Percentiles rank a stretch among this genome's conserved stretches.
Evolutionary conservation across 2,329 filamentous ascomycete genomes (phyloP).

Genomic region (Zymoseptoria tritici): DNA sequence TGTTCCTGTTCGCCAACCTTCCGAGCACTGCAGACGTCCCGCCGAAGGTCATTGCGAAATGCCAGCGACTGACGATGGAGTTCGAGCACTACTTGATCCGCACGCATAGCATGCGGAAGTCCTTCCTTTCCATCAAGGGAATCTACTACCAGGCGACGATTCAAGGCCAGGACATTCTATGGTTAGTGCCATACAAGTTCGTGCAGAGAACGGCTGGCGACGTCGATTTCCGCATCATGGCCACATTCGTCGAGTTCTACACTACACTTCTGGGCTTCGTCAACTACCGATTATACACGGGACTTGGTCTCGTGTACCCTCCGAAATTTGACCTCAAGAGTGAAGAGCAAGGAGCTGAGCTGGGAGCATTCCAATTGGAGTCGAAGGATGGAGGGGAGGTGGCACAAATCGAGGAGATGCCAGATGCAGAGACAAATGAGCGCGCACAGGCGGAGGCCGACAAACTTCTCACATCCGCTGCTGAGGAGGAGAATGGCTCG

Average conservation of each 20-base stretch:
- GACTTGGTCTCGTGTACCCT: slow-evolving; percentile 85
- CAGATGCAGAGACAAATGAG: slow-evolving; percentile 26
- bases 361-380: slow-evolving; percentile 86
- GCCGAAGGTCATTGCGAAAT: slow-evolving; percentile 89
- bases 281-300: slow-evolving; percentile 91
- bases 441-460: slow-evolving; percentile 45
- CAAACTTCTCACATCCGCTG: slow-evolving; percentile 32
- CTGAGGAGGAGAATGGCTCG: slow-evolving; percentile 32
- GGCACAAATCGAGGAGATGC: slow-evolving; percentile 19
- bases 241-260: slow-evolving; percentile 98
- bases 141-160: slow-evolving; percentile 99
- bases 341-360: slow-evolving; percentile 82
- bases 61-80: slow-evolving; percentile 86
- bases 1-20: slow-evolving; percentile 95
- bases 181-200: slow-evolving; percentile 96
- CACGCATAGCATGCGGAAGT: slow-evolving; percentile 86
- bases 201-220: slow-evolving; percentile 91
- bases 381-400: slow-evolving; percentile 51
- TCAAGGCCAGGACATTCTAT: slow-evolving; percentile 91
- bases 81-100: slow-evolving; percentile 97
- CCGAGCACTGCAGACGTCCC: slow-evolving; percentile 85
- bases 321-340: slow-evolving; percentile 83
- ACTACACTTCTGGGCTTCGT: slow-evolving; percentile 92
- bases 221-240: slow-evolving; percentile 98
- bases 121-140: slow-evolving; percentile 96